Base-by-base conservation (phyloP, 1,284 basidiomycete species). In the Porogramme epimiltina region DNA sequence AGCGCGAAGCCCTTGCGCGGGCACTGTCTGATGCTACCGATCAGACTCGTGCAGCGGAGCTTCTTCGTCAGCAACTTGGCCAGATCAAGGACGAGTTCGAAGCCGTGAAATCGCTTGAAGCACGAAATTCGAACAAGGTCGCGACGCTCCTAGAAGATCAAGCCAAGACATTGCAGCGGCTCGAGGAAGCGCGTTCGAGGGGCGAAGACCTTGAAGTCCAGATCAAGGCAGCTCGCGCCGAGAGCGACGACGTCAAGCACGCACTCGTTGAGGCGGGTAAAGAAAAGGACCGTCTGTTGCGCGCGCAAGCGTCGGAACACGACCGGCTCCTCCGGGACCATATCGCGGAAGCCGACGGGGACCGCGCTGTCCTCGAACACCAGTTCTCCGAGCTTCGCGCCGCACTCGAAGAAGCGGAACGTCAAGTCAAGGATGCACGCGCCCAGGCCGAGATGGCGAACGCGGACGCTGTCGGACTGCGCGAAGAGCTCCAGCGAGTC, bases 291-390 rank as follows among this genome's bases (percentile, higher is more conserved):
- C 75, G 85, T 19, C 73, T 93, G 18, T 72, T 94, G 48, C 81
- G 78, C 46, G 79, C 76, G 4, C 90, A 93, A 65, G 85, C 88
- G 4, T 82, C 78, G 5, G 91, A 94, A 66, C 89, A 93, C 60
- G 93, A 95, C 55, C 80, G 89, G 16, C 78, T 87, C 45, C 82
- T 97, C 66, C 81, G 92, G 1, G 93, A 95, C 68, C 90, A 93
- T 63, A 87, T 91, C 41, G 91, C 91, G 2, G 93, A 96, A 67
- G 91, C 93, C 6, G 91, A 95, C 63, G 93, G 92, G 0, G 93
- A 95, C 69, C 82, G 93, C 16, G 92, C 92, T 0, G 90, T 95
- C 3, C 75, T 95, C 45, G 92, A 95, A 66, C 85, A 93, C 52
- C 89, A 93, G 67, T 90, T 93, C 66, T 82, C 85, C 37, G 89